phyloP scores from a whole-genome alignment of 1,284 basidiomycete species.

The Heterobasidion parviporum region DNA sequence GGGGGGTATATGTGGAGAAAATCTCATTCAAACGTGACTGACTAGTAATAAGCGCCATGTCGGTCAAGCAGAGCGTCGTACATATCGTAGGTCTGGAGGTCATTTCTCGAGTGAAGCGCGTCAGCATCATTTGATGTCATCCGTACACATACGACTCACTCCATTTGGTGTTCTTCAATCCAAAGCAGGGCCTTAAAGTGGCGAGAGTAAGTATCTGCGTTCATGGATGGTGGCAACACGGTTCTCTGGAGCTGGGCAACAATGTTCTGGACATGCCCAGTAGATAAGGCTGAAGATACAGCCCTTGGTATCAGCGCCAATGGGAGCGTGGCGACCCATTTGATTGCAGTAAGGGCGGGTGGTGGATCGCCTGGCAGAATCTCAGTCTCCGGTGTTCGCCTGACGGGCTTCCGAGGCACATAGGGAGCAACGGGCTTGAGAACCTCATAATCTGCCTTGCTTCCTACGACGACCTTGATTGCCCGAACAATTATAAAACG shows the following conservation, averaged over 20 bases:
- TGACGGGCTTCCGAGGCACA: conserved; percentile 32
- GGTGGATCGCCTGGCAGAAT: conserved; percentile 40
- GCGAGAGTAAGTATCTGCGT: conserved; percentile 32
- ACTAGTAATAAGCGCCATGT: conserved; percentile 36
- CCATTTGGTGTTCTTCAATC: conserved; percentile 50
- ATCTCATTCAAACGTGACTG: conserved; percentile 11
- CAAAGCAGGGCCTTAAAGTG: conserved; percentile 47
- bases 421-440: conserved; percentile 46
- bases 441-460: conserved; percentile 36
- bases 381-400: conserved; percentile 29
- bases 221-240: conserved; percentile 31
- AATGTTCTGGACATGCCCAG: conserved; percentile 6
- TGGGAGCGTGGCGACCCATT: conserved; percentile 17
- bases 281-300: conserved; percentile 8
- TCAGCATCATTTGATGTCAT: neutral
- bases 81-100: conserved; percentile 51
- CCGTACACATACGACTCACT: conserved; percentile 29
- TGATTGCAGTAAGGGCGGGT: conserved; percentile 19
- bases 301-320: conserved; percentile 2
- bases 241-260: conserved; percentile 9
- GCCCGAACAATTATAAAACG: conserved; percentile 27
- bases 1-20: neutral
- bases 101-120: conserved; percentile 28
- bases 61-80: conserved; percentile 25
- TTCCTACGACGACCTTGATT: conserved; percentile 26